phyloP scores from a whole-genome alignment of 2,329 filamentous ascomycete genomes.

The Chaetoscypha palmicola region DNA sequence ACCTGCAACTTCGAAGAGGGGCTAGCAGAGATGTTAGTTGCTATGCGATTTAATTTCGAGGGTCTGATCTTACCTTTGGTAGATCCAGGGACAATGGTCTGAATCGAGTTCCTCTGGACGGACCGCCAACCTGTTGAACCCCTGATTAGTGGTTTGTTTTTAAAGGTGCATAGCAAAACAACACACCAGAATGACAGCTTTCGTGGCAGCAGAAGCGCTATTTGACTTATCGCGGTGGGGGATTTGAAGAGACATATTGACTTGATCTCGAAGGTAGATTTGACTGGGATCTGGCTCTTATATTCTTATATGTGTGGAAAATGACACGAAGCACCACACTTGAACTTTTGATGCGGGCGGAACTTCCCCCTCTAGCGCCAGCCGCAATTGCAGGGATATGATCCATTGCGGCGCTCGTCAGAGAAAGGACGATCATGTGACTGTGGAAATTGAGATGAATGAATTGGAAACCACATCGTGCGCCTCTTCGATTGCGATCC shows the following conservation, averaged over 20 bases:
- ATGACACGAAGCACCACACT: constrained; percentile 1
- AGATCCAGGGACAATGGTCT: constrained; percentile 90
- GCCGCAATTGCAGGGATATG: background rate
- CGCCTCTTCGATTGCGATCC: no score
- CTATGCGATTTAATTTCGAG: constrained; percentile 13
- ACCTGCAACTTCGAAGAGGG: constrained; percentile 95
- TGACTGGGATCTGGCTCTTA: constrained; percentile 4
- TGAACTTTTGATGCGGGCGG: constrained; percentile 1
- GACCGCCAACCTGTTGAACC: constrained; percentile 78
- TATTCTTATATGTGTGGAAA: background rate
- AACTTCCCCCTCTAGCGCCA: background rate
- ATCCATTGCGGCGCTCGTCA: no score
- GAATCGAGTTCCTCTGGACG: constrained; percentile 92
- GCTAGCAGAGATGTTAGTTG: constrained; percentile 43
- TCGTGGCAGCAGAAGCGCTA: constrained; percentile 57
- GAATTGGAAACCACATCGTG: no score
- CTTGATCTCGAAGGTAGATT: background rate
- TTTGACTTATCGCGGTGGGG: constrained; percentile 42
- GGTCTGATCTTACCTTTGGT: constrained; percentile 77
- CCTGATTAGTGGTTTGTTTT: constrained; percentile 16
- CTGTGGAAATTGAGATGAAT: no score
- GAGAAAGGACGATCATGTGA: no score
- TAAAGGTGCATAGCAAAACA: constrained; percentile 7
- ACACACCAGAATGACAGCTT: constrained; percentile 87
- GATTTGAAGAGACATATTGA: constrained; percentile 38